These are phyloP conservation scores for Orbilia quercus DNA, from an alignment of 2,329 filamentous ascomycete genomes.

Conservation along the genomic window DNA sequence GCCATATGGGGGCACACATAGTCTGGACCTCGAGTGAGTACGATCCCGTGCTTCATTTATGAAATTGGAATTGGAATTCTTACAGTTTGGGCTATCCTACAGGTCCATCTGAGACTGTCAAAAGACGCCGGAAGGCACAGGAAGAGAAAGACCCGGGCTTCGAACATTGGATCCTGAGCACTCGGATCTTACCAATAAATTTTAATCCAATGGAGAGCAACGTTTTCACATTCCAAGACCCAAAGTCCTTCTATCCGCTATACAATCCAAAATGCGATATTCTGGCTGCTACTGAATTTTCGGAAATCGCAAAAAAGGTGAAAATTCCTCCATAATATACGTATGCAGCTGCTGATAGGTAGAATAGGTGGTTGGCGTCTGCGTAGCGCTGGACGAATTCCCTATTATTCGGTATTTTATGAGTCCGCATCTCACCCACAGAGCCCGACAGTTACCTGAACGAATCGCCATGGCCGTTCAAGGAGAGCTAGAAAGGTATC, in stretches of 20 bases:
- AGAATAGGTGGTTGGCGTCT: slow-evolving; percentile 80
- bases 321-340: neutral
- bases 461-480: slow-evolving; percentile 92
- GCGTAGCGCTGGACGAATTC: slow-evolving; percentile 91
- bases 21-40: slow-evolving; percentile 80
- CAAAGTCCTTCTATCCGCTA: slow-evolving; percentile 92
- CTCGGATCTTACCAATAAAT: slow-evolving; percentile 85
- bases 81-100: neutral
- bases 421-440: slow-evolving; percentile 75
- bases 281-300: slow-evolving; percentile 83
- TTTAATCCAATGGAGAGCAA: slow-evolving; percentile 92
- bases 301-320: slow-evolving; percentile 88
- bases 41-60: neutral
- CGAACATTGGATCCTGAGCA: slow-evolving; percentile 80
- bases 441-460: slow-evolving; percentile 85
- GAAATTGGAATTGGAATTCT: slow-evolving; percentile 66
- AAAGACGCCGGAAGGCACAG: slow-evolving; percentile 14
- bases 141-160: slow-evolving; percentile 13
- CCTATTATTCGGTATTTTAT: slow-evolving; percentile 92
- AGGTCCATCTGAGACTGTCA: slow-evolving; percentile 37
- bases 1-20: slow-evolving; percentile 79
- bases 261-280: slow-evolving; percentile 91
- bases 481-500: slow-evolving; percentile 88
- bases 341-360: slow-evolving; percentile 7
- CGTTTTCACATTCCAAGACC: slow-evolving; percentile 89